phyloP scores from a whole-genome alignment of 495 filamentous ascomycete genomes.

The Penicillium ucsense region DNA sequence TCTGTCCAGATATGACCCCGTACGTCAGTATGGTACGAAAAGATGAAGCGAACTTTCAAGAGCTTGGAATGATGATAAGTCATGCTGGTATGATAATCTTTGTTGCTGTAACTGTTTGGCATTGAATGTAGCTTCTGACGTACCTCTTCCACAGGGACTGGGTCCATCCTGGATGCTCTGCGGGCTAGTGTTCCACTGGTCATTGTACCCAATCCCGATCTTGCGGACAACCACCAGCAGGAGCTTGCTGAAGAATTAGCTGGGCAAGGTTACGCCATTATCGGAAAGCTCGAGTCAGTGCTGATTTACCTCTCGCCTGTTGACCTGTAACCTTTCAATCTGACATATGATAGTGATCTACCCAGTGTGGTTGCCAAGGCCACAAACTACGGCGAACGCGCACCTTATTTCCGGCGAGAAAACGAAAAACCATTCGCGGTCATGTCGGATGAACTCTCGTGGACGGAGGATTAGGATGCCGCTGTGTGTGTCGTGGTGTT shows the following conservation, averaged over 20 bases:
- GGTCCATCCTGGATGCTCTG: slow-evolving; percentile 76
- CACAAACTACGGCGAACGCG: background rate
- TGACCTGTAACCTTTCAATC: background rate
- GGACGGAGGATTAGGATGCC: background rate
- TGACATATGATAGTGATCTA: slow-evolving; percentile 31
- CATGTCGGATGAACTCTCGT: slow-evolving; percentile 1
- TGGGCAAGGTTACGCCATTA: slow-evolving; percentile 56
- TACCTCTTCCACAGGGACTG: slow-evolving; percentile 51
- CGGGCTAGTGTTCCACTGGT: slow-evolving; percentile 58
- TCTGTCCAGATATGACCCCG: slow-evolving; percentile 46
- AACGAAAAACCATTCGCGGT: background rate
- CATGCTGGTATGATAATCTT: slow-evolving; percentile 61
- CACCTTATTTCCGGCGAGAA: background rate
- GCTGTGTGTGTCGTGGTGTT: background rate
- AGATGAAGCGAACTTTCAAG: slow-evolving; percentile 32
- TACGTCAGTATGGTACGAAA: slow-evolving; percentile 46
- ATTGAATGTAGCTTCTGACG: no score
- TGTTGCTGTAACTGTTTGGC: no score
- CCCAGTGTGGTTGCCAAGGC: slow-evolving; percentile 24
- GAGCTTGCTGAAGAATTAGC: slow-evolving; percentile 72
- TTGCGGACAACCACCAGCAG: slow-evolving; percentile 87
- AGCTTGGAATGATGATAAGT: slow-evolving; percentile 57
- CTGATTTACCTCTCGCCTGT: background rate
- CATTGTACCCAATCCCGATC: slow-evolving; percentile 72
- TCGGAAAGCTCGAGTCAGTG: slow-evolving; percentile 53